Conservation (phyloP, 306 rosid genomes). For the Coriaria nepalensis region DNA sequence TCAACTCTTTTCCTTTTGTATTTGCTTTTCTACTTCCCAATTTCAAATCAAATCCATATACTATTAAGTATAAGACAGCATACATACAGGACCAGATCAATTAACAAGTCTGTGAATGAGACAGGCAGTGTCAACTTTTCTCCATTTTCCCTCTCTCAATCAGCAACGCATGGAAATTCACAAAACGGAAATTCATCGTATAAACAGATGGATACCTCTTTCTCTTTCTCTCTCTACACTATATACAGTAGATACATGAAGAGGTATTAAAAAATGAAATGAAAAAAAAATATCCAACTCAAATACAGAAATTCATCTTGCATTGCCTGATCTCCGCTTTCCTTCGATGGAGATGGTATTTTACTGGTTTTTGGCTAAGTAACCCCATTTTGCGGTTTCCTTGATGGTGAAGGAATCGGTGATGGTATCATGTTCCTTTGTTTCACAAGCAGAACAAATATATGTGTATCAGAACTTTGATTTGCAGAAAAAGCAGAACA, state of each 20-base stretch:
- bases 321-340: constrained; percentile 36
- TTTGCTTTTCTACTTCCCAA: no score
- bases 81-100: no score
- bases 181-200: no score
- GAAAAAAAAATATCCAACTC: constrained; percentile 11
- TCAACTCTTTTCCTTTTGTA: no score
- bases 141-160: no score
- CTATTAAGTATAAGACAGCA: no score
- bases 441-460: not conserved
- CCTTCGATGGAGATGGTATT: constrained; percentile 26
- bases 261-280: not conserved
- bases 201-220: no score
- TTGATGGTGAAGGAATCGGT: constrained; percentile 57
- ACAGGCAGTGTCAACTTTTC: no score
- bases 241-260: constrained; percentile 20
- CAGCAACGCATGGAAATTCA: no score
- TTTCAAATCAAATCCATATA: no score
- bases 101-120: no score
- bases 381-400: constrained; percentile 29
- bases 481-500: not conserved
- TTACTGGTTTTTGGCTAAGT: constrained; percentile 33
- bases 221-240: constrained; percentile 3
- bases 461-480: no score
- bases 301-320: constrained; percentile 31
- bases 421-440: constrained; percentile 68